Conservation (phyloP, 495 filamentous ascomycete genomes). For the Aspergillus campestris region DNA sequence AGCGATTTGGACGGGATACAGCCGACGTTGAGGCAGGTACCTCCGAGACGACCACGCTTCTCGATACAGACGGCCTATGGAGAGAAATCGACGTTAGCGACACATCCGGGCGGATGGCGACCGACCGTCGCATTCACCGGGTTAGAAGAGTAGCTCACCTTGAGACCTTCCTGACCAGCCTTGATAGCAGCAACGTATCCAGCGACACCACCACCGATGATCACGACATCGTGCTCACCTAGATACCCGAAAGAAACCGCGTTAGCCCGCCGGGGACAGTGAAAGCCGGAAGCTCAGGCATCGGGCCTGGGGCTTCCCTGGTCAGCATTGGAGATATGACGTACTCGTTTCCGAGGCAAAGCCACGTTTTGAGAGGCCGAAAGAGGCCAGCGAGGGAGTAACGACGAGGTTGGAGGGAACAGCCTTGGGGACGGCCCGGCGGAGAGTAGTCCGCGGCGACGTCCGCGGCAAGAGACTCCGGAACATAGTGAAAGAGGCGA, state of each 20-base stretch:
- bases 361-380: constrained; percentile 54
- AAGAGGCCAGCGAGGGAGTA: constrained; percentile 42
- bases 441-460: constrained; percentile 56
- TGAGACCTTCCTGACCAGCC: constrained; percentile 93
- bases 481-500: constrained; percentile 49
- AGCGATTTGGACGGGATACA: constrained; percentile 99
- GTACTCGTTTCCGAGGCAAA: constrained; percentile 78
- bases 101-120: constrained; percentile 1
- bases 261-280: constrained; percentile 10
- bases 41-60: constrained; percentile 91
- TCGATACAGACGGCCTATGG: constrained; percentile 90
- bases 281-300: constrained; percentile 9
- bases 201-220: constrained; percentile 95
- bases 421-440: constrained; percentile 30
- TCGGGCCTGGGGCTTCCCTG: neutral
- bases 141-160: constrained; percentile 47
- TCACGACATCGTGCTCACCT: constrained; percentile 88
- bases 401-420: constrained; percentile 49
- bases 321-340: constrained; percentile 12
- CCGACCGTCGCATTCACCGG: neutral
- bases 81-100: constrained; percentile 4
- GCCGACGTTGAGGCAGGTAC: constrained; percentile 97
- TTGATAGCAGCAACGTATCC: constrained; percentile 99
- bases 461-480: constrained; percentile 61
- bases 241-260: constrained; percentile 15